phyloP scores from a whole-genome alignment of 345 rosid species.

The Hibiscus mutabilis region DNA sequence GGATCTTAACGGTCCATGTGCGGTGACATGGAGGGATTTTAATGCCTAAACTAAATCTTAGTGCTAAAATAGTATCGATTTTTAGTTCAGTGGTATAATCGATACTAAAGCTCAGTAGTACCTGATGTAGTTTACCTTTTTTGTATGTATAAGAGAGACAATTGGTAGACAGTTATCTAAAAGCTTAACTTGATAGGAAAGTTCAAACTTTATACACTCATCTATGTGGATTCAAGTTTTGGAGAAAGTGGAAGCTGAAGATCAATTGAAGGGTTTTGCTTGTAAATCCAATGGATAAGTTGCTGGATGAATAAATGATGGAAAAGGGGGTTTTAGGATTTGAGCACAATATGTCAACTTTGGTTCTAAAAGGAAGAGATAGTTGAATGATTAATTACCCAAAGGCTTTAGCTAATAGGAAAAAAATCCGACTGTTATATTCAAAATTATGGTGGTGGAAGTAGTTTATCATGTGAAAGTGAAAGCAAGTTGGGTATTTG shows the following conservation, averaged over 20 bases:
- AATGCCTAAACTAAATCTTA: too few species aligned
- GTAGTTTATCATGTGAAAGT: constrained; percentile 2
- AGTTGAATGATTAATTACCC: too few species aligned
- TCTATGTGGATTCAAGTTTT: neutral
- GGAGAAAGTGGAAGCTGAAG: neutral
- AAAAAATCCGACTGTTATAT: neutral
- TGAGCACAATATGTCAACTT: too few species aligned
- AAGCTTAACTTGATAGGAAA: neutral
- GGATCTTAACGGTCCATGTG: too few species aligned
- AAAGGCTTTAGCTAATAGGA: neutral
- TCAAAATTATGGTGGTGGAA: neutral
- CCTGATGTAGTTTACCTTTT: too few species aligned
- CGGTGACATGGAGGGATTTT: too few species aligned
- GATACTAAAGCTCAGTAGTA: too few species aligned
- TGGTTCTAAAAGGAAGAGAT: too few species aligned
- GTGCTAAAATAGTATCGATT: too few species aligned
- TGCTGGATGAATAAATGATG: neutral
- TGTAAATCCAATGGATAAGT: neutral
- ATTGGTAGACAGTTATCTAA: neutral
- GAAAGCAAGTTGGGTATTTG: neutral
- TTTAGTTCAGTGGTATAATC: too few species aligned
- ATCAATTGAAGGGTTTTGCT: neutral
- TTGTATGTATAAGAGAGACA: neutral
- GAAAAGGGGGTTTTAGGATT: neutral
- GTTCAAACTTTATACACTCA: neutral